Base-by-base conservation (phyloP, 2,329 filamentous ascomycete species). In the Drechslerella coelobrocha region DNA sequence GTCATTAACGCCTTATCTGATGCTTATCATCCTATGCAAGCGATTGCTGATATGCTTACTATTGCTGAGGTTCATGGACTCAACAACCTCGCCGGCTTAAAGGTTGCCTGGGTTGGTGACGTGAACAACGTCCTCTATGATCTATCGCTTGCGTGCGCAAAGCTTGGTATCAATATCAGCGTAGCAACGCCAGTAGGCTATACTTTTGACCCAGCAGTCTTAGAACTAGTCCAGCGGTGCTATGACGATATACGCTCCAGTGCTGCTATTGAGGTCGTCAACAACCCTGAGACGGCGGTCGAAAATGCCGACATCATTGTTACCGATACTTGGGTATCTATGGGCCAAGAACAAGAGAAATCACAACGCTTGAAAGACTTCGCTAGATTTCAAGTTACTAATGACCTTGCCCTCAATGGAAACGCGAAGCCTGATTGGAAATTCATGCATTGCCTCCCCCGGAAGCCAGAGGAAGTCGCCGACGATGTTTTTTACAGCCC, bases 111-210 rank as follows among this genome's bases (percentile, higher is more conserved):
- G 94, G 84, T 99, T 48, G 93, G 93, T 57, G 93, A 99, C 78
- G 91, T 92, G 9, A 99, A 97, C 82, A 99, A 99, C 76, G 93
- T 99, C 26, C 85, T 97, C 23, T 97, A 92, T 77, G 93, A 99
- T 78, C 84, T 97, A 59, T 92, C 92, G 52, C 93, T 94, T 74
- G 92, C 86, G 41, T 92, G 90, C 63, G 82, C 89, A 75, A 97
- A 97, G 81, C 85, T 93, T 75, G 94, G 94, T 48, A 86, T 96
- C 24, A 84, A 96, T 75, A 84, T 99, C 72, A 82, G 90, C 1
- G 91, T 97, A 37, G 94, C 94, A 10, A 92, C 93, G 0, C 94
- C 94, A 19, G 81, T 84, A 71, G 91, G 90, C 51, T 97, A 96
- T 78, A 86, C 86, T 54, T 96, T 97, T 73, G 91, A 92, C 0